phyloP scores from a whole-genome alignment of 306 rosid species.

The Acmispon strigosus region DNA sequence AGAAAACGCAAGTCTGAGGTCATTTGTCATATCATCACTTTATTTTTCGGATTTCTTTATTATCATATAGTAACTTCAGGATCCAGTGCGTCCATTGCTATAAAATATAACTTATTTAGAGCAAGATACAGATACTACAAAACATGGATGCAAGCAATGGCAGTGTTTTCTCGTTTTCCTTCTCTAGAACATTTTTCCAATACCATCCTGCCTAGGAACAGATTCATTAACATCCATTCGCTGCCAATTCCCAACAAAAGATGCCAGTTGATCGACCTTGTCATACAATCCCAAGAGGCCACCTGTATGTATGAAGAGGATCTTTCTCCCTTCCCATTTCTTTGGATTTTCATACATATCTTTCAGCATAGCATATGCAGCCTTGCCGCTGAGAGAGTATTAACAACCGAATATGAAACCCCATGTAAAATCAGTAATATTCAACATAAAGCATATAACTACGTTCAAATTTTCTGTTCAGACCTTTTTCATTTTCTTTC shows the following conservation, averaged over 20 bases:
- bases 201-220: conserved; percentile 66
- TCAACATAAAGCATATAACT: conserved; percentile 1
- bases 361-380: conserved; percentile 62
- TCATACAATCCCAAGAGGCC: conserved; percentile 88
- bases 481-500: too few species aligned
- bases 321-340: conserved; percentile 93
- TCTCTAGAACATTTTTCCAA: conserved; percentile 73
- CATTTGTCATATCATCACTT: background rate
- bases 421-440: background rate
- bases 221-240: conserved; percentile 72
- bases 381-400: conserved; percentile 88
- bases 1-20: background rate
- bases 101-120: background rate
- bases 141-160: background rate
- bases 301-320: conserved; percentile 91
- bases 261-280: conserved; percentile 67
- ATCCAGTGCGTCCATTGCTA: background rate
- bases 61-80: background rate
- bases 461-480: too few species aligned
- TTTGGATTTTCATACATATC: conserved; percentile 69
- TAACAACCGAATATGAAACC: too few species aligned
- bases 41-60: background rate
- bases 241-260: conserved; percentile 63
- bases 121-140: background rate
- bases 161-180: background rate